Evolutionary conservation across 768 basidiomycete species (phyloP), one percentile per base, ranked within the genome.

Genomic region (Trametes meyenii): DNA sequence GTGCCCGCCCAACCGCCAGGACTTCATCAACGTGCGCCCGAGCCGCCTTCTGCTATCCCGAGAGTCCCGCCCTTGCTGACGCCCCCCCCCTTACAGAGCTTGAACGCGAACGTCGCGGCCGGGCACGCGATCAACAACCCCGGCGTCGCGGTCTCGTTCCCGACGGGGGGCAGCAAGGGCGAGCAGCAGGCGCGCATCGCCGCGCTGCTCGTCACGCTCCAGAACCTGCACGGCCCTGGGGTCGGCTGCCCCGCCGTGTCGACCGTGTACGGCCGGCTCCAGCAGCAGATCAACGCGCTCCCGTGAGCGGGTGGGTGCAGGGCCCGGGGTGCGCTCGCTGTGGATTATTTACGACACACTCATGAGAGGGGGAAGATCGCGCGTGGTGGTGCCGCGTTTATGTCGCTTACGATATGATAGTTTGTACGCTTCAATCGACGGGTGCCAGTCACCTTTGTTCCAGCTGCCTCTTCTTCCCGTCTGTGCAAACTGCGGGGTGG

Each of bases 181-280:
- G 83, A 84, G 49, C 78, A 84, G 68, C 72, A 81, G 46, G 76
- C 84, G 0, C 84, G 89, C 35, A 76, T 91, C 60, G 75, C 83
- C 49, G 80, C 88, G 26, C 80, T 84, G 5, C 68, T 85, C 12
- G 80, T 88, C 39, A 87, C 89, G 6, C 75, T 91, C n/a, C 90
- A 92, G 75, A 92, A 91, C 71, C 71, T 91, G 43, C 76, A 79
- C 50, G 89, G 88, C 1, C 78, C 86, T 0, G 90, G 89, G 40
- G 72, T 78, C 5, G 90, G 88, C 14, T 90, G 87, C 70, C 88
- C 89, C 5, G 81, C 83, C 14, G 82, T 81, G 0, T 80, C 86
- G 10, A 87, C 89, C 42, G 64, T 61, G 21, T 65, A 61, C 60
- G 60, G 39, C 24, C 45, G 58, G 56, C 55, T 65, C 39, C 64